A percentile compares a stretch with the other conserved stretches of the same genome.
These are phyloP conservation scores for Candida manassasensis DNA, from an alignment of 805 yeast species.

Conservation along the genomic window DNA sequence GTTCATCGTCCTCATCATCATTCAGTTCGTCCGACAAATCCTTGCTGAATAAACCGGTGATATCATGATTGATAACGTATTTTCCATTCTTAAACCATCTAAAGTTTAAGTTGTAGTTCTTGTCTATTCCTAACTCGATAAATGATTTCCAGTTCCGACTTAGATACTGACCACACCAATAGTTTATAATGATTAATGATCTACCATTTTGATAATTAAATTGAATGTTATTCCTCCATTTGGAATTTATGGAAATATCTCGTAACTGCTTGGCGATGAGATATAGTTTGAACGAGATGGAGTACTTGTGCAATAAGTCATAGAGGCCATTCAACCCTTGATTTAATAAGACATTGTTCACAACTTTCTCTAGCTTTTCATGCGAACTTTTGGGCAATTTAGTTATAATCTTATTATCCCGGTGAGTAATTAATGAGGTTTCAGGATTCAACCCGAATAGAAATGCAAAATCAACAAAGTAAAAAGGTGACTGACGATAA, in stretches of 20 bases:
- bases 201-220: constrained; percentile 54
- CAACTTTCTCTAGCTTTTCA: constrained; percentile 47
- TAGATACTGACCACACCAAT: constrained; percentile 52
- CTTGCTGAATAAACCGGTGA: constrained; percentile 6
- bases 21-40: constrained; percentile 3
- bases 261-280: constrained; percentile 54
- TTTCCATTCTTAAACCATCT: constrained; percentile 63
- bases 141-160: constrained; percentile 46
- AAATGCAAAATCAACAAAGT: constrained; percentile 72
- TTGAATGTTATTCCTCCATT: constrained; percentile 58
- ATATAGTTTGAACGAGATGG: constrained; percentile 62
- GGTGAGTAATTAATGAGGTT: constrained; percentile 26
- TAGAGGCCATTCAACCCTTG: constrained; percentile 50
- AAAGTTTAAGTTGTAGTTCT: constrained; percentile 43
- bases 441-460: constrained; percentile 46
- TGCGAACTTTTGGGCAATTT: constrained; percentile 27
- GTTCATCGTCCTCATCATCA: constrained; percentile 14
- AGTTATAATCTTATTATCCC: constrained; percentile 22
- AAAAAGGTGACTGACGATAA: constrained; percentile 54
- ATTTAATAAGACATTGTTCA: constrained; percentile 47
- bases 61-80: constrained; percentile 21
- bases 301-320: constrained; percentile 51
- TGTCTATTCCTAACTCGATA: constrained; percentile 58
- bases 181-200: constrained; percentile 51
- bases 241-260: constrained; percentile 38